phyloP scores from a whole-genome alignment of 208 protist species.

The Wallacemonas sp. region DNA sequence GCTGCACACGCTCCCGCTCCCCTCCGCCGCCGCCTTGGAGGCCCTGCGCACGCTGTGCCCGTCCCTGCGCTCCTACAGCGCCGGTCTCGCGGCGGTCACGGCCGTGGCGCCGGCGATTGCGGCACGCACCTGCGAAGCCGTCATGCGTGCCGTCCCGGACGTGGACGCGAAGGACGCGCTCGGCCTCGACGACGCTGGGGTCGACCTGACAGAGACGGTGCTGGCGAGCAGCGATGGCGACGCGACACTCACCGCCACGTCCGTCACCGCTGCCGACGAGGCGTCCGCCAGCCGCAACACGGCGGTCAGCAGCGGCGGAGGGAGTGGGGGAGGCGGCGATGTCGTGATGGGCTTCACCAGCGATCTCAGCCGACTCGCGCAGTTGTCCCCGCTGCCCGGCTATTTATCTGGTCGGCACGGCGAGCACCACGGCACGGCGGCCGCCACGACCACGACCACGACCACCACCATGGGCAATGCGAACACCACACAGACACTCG shows the following conservation, averaged over 20 bases:
- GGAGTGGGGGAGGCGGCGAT: neutral
- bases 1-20: slow-evolving; percentile 29
- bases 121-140: neutral
- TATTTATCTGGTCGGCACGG: neutral
- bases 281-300: too few species aligned
- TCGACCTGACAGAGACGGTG: neutral
- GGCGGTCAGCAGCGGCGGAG: neutral
- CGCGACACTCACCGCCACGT: neutral
- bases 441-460: neutral
- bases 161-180: neutral
- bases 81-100: slow-evolving; percentile 19
- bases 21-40: slow-evolving; percentile 32
- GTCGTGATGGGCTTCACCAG: slow-evolving; percentile 9
- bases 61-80: slow-evolving; percentile 37
- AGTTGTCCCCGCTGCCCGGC: neutral
- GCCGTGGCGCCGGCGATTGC: slow-evolving; percentile 15
- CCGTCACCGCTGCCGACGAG: neutral
- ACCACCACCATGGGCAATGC: neutral
- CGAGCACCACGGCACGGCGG: neutral
- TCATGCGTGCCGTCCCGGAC: neutral
- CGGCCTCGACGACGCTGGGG: neutral
- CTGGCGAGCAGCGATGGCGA: neutral
- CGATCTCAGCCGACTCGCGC: neutral
- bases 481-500: too few species aligned
- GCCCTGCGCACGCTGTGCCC: slow-evolving; percentile 32